Base-by-base conservation (phyloP, 2,329 filamentous ascomycete genomes). In the Trichoderma sp. region DNA sequence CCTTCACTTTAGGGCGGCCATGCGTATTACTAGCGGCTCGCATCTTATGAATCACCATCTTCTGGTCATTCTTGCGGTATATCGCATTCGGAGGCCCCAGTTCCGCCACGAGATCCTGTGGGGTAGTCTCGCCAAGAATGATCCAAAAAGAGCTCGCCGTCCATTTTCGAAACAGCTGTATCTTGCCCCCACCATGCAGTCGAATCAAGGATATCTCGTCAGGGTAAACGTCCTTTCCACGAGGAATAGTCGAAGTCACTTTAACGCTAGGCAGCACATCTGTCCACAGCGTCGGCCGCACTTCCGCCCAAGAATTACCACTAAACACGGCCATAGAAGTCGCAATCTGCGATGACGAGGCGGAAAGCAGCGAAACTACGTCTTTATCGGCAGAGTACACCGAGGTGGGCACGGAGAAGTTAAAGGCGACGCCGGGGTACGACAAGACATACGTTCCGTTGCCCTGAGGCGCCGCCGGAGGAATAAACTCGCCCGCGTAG, bases 81-180 rank as follows among this genome's bases (percentile, higher is more conserved):
- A 97, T 96, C 22, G 94, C 92, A 77, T 97, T 94, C 2, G 95
- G 95, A 5, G 95, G 93, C 0, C 95, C 95, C 8, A 99, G 86
- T 74, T 97, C 94, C 68, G 92, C 90, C 22, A 98, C 87, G 2
- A 99, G 82, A 72, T 98, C 93, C 80, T 99, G 95, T 0, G 93
- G 92, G 1, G 92, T 96, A 0, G 94, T 98, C 75, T 95, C 89
- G 54, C 93, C 93, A 0, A 99, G 83, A 3, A 83, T 84, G 65
- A 99, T 90, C 81, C 86, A 89, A 67, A 93, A 87, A 0, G 88
- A 86, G 35, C 84, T 83, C 50, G 82, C 88, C 5, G 89, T 89
- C 81, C 86, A 87, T 70, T 92, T 89, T 69, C 93, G 89, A 59
- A 92, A 83, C 2, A 97, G 82, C 76, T 97, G 92, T 60, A 98